Percentiles rank a stretch among this genome's conserved stretches.
phyloP scores from a whole-genome alignment of 2,329 filamentous ascomycete species.

The Alternaria rosae region DNA sequence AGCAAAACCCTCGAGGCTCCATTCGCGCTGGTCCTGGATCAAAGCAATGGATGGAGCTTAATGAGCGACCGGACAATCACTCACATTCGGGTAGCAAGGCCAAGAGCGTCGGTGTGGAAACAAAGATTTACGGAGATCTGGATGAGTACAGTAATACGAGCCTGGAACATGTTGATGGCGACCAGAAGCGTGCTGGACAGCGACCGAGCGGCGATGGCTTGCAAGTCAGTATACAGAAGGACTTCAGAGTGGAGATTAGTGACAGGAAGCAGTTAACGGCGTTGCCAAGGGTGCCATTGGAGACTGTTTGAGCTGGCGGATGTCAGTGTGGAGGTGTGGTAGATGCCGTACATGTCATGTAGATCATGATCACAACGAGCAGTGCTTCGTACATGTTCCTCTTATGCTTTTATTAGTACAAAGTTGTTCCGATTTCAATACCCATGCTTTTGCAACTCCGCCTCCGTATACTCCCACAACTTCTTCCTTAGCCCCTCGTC shows the following conservation, averaged over 20 bases:
- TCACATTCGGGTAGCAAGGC: not conserved
- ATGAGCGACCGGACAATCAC: not conserved
- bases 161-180: not conserved
- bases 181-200: slow-evolving; percentile 1
- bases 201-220: not conserved
- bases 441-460: slow-evolving; percentile 43
- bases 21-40: not conserved
- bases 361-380: not conserved
- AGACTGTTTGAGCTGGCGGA: not conserved
- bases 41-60: slow-evolving; percentile 7
- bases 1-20: not conserved
- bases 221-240: slow-evolving; percentile 7
- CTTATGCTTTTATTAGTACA: not conserved
- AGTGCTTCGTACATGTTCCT: not conserved
- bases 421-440: slow-evolving; percentile 21
- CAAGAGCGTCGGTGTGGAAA: not conserved
- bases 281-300: not conserved
- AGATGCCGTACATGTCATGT: not conserved
- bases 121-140: slow-evolving; percentile 8
- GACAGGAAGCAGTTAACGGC: not conserved
- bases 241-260: slow-evolving; percentile 7
- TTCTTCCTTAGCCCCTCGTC: slow-evolving; percentile 46
- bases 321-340: not conserved
- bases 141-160: slow-evolving; percentile 3
- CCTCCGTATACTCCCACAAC: slow-evolving; percentile 51